Base-by-base conservation (phyloP, 352 stramenopile genomes). In the Peronospora farinosa region DNA sequence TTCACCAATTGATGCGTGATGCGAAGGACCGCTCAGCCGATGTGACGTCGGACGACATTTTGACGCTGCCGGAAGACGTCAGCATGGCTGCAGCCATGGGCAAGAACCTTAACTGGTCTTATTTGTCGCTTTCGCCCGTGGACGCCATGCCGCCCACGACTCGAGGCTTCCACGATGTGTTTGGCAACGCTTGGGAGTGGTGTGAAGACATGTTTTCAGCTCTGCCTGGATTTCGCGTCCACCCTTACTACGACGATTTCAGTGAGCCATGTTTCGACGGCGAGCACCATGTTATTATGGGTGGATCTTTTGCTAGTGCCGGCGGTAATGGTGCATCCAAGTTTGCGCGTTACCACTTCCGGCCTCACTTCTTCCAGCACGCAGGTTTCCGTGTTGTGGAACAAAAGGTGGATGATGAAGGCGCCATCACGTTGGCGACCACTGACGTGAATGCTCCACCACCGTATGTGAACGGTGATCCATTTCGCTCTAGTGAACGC, bases 241-340 rank as follows among this genome's bases (percentile, higher is more conserved):
- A 95, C 58, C 69, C 65, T 47, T 89, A 97, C 39, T 98, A 98
- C 72, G 93, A 98, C 66, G 95, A 98, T 67, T 98, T 98, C 57
- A 97, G 87, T 25, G 91, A 94, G 39, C 95, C 95, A n/a, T 98
- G 94, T 69, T 98, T 98, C 65, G 95, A 98, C 62, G 94, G 93
- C 27, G 92, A 97, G 54, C 94, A 98, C 72, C 82, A 94, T 31
- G 78, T 98, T 54, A 98, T 98, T 74, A 88, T 98, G 59, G 95
- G 95, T 37, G 94, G 95, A 15, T 97, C 88, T 28, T 98, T 97
- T 61, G 95, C 95, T 33, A 97, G 84, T 66, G 96, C 75, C 19
- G 95, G 94, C 30, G 93, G 98, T 65, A 96, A 98, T 56, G 81
- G 80, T 31, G 91, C 87, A 40, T 97, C 88, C 56, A 92, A 97